Conservation (phyloP, 2,329 filamentous ascomycete species). For the Xylaria sp. region DNA sequence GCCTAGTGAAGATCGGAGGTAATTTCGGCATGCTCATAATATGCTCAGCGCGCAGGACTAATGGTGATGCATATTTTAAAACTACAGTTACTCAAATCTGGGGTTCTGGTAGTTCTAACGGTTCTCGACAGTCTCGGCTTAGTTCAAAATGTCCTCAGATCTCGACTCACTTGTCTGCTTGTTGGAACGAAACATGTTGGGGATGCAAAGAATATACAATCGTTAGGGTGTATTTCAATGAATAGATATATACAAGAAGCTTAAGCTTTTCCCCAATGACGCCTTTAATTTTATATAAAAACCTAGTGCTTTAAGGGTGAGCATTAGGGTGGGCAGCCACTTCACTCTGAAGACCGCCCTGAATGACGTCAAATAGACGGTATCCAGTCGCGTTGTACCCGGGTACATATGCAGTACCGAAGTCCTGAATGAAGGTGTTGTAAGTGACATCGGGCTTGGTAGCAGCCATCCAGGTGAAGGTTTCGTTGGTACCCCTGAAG, state of each 20-base stretch:
- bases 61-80: not conserved
- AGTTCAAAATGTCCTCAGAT: not conserved
- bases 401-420: constrained; percentile 33
- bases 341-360: constrained; percentile 29
- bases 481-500: constrained; percentile 38
- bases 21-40: not conserved
- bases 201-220: not conserved
- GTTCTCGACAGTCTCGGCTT: not conserved
- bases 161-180: no score
- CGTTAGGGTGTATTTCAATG: not conserved
- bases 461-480: constrained; percentile 37
- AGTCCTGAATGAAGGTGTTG: constrained; percentile 37
- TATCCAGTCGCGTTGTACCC: constrained; percentile 37
- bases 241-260: constrained; percentile 18
- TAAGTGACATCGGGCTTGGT: constrained; percentile 32
- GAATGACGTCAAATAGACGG: constrained; percentile 35
- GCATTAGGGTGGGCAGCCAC: constrained; percentile 23
- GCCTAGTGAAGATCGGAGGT: no score
- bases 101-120: not conserved
- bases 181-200: not conserved
- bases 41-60: not conserved
- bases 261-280: not conserved
- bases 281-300: not conserved
- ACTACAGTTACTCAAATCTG: not conserved
- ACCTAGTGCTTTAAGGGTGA: not conserved